These are phyloP conservation scores for Punctularia strigosozonata DNA, from an alignment of 768 basidiomycete genomes.

Conservation along the genomic window DNA sequence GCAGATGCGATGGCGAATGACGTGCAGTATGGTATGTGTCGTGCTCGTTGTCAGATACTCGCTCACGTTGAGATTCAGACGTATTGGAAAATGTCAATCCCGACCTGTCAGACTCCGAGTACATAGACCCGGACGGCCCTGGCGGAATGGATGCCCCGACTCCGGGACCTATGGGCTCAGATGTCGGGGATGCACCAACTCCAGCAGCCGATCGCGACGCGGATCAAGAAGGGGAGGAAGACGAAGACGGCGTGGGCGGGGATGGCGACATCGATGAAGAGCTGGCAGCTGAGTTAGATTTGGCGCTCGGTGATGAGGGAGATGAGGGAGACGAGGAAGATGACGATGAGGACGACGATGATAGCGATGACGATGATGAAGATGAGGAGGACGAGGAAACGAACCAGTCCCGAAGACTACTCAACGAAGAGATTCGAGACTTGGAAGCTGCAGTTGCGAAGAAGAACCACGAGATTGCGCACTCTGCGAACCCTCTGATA, in stretches of 20 bases:
- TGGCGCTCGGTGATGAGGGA: conserved; percentile 65
- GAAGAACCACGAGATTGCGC: conserved; percentile 74
- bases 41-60: no score
- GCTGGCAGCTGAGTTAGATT: conserved; percentile 77
- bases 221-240: conserved; percentile 43
- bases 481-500: conserved; percentile 79
- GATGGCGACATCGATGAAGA: conserved; percentile 89
- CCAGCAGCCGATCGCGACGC: no score
- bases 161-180: no score
- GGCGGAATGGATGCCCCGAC: no score
- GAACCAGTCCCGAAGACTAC: conserved; percentile 59
- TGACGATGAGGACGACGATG: conserved; percentile 59
- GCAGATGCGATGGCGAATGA: conserved; percentile 67
- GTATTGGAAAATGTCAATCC: no score
- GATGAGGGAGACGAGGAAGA: conserved; percentile 48
- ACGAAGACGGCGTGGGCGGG: conserved; percentile 75
- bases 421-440: conserved; percentile 85
- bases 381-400: conserved; percentile 75
- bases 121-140: no score
- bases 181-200: no score
- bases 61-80: no score
- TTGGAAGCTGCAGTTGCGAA: conserved; percentile 79
- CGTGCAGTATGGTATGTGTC: conserved; percentile 58
- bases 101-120: no score
- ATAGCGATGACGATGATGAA: conserved; percentile 51